Evolutionary conservation across 768 basidiomycete genomes (phyloP).

Genomic region (Saitozyma sp.): DNA sequence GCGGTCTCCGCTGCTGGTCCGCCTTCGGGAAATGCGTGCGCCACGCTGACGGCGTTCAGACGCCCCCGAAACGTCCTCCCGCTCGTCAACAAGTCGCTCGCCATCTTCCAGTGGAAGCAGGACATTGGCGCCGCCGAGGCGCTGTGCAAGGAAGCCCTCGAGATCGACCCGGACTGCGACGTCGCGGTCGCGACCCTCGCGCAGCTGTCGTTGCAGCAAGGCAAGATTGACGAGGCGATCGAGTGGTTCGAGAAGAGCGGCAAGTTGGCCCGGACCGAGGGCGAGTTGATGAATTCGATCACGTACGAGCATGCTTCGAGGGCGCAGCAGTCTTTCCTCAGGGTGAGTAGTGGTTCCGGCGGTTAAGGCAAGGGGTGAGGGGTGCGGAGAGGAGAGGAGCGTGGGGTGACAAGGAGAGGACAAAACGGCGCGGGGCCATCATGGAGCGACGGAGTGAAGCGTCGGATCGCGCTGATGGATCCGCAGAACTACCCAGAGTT

Average conservation of each 20-base stretch:
- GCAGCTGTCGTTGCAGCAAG: conserved; percentile 86
- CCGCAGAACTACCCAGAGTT: conserved; percentile 70
- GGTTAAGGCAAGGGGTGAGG: no score
- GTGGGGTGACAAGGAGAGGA: no score
- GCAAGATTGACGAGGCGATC: conserved; percentile 80
- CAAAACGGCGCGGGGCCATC: no score
- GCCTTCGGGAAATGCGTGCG: not conserved
- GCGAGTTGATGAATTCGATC: conserved; percentile 64
- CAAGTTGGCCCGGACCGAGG: conserved; percentile 83
- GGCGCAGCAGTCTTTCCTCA: conserved; percentile 78
- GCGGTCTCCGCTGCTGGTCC: not conserved
- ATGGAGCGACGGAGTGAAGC: no score
- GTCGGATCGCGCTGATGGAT: not conserved
- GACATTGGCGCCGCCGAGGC: conserved; percentile 77
- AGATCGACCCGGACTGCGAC: conserved; percentile 89
- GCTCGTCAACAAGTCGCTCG: conserved; percentile 95
- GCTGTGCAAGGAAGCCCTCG: conserved; percentile 83
- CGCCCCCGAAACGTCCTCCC: conserved; percentile 73
- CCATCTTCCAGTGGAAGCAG: conserved; percentile 92
- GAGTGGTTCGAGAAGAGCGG: conserved; percentile 81
- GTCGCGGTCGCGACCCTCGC: conserved; percentile 94
- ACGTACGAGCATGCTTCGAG: conserved; percentile 66
- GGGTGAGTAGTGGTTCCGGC: conserved; percentile 37
- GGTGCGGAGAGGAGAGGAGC: no score
- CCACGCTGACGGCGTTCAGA: not conserved